phyloP scores from a whole-genome alignment of 352 stramenopile species.

The Pythium aquatile region DNA sequence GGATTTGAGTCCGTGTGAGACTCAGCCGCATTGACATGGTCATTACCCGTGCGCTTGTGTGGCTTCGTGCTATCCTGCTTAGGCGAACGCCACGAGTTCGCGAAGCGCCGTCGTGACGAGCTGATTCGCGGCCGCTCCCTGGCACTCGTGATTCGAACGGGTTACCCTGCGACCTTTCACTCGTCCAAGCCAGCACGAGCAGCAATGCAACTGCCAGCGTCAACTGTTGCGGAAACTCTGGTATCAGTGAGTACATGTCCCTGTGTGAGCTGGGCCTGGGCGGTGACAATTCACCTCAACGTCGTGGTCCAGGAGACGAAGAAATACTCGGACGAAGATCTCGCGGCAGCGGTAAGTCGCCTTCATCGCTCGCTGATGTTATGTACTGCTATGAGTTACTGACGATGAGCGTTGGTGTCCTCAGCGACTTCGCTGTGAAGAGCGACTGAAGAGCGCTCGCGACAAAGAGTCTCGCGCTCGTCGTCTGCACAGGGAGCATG shows the following conservation, averaged over 20 bases:
- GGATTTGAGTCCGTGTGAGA: background rate
- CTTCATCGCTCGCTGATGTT: background rate
- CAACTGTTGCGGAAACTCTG: background rate
- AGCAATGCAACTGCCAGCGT: background rate
- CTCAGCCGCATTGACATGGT: background rate
- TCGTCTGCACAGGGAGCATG: constrained; percentile 26
- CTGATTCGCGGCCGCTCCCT: constrained; percentile 47
- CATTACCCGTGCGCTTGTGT: background rate
- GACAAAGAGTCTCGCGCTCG: constrained; percentile 35
- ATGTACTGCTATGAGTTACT: background rate
- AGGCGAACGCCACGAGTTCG: constrained; percentile 60
- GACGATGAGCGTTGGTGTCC: background rate
- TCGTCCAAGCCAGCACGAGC: constrained; percentile 8
- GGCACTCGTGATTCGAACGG: constrained; percentile 39
- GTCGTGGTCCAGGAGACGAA: constrained; percentile 12
- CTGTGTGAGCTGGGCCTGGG: background rate
- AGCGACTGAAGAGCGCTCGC: constrained; percentile 41
- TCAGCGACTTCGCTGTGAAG: constrained; percentile 51
- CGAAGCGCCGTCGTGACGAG: constrained; percentile 46
- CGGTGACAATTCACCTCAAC: background rate
- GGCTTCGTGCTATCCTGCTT: background rate
- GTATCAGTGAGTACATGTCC: background rate
- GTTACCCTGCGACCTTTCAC: constrained; percentile 43
- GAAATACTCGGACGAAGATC: constrained; percentile 20
- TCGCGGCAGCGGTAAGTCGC: constrained; percentile 21